Evolutionary conservation across 106 monocot species (phyloP), one percentile per base, ranked within the genome.

Genomic region (Phalaenopsis aphrodite): DNA sequence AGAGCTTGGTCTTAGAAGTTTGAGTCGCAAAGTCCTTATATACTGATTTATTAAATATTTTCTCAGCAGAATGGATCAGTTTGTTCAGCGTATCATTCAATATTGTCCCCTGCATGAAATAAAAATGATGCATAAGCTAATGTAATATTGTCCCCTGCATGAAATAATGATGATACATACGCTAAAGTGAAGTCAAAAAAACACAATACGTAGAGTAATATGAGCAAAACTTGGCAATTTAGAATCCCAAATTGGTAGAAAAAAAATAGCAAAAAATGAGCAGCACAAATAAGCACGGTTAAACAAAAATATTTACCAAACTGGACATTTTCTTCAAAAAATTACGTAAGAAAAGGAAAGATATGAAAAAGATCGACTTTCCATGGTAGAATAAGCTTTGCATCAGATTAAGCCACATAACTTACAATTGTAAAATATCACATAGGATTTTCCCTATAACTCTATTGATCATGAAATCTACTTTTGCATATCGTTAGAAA

Each of bases 61-160:
- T 90, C 52, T 88, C 83, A 67, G 80, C 75, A 81, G 58, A 88
- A 71, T 79, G 75, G 19, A 98, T 83, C 55, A 98, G 71, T 43
- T 87, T 81, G 14, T 82, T 78, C 78, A 92, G 55, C 41, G 82
- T 73, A 76, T 81, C 41, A 75, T 86, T 83, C 65, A 90, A 49
- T 49, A 49, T 23, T 76, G 48, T 47, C 47, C 5, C 47, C 75
- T 75, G 75, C 48, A 24, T 75, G 75, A 75, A 47, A 46, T 75
- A 68, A 68, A 8, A 68, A 68, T 48, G 48, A 48, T 23, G 68
- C 68, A 68, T 68, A 24, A 57, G 12, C 57, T 57, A 30, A 30
- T 30, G 30, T 30, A 90, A 48, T 49, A 49, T 23, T 76, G 48
- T 47, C 47, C 5, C 47, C 76, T 76, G 76, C 49, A 30, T 76